These are phyloP conservation scores for Populus trichocarpa DNA, from an alignment of 441 rosid genomes.

Conservation along the genomic window DNA sequence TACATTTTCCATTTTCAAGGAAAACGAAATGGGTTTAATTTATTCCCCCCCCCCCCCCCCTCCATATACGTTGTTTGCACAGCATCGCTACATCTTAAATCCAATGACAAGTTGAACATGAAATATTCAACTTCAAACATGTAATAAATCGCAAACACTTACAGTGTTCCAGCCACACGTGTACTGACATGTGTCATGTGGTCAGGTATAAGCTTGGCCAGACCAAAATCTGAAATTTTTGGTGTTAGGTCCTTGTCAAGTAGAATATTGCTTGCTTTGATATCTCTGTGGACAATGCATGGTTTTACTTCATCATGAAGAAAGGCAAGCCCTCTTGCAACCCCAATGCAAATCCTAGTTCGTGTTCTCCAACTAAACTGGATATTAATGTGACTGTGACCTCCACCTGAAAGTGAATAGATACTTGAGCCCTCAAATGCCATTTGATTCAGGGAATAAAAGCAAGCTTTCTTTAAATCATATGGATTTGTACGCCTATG, in stretches of 20 bases:
- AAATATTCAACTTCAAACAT: not conserved
- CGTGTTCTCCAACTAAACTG: constrained; percentile 78
- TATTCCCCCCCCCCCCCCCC: not conserved
- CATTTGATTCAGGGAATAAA: not conserved
- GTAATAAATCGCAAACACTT: constrained; percentile 30
- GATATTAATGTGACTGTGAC: constrained; percentile 47
- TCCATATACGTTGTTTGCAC: not conserved
- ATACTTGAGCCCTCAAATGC: constrained; percentile 15
- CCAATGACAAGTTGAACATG: not conserved
- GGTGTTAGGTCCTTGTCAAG: constrained; percentile 80
- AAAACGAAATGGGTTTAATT: not conserved
- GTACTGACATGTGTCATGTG: constrained; percentile 92
- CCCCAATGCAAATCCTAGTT: constrained; percentile 63
- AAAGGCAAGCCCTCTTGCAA: constrained; percentile 81
- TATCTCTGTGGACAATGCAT: constrained; percentile 53
- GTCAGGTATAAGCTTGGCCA: constrained; percentile 85
- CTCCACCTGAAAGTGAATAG: constrained; percentile 49
- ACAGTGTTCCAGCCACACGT: constrained; percentile 97
- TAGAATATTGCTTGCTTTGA: constrained; percentile 43
- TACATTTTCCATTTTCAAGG: not conserved
- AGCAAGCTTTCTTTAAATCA: constrained; percentile 6
- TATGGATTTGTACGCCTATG: not conserved
- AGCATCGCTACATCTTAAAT: not conserved
- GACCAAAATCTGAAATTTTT: constrained; percentile 93
- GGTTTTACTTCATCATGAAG: constrained; percentile 88